Evolutionary conservation across 2,329 filamentous ascomycete species (phyloP).

Genomic region (Penicillium sp.): DNA sequence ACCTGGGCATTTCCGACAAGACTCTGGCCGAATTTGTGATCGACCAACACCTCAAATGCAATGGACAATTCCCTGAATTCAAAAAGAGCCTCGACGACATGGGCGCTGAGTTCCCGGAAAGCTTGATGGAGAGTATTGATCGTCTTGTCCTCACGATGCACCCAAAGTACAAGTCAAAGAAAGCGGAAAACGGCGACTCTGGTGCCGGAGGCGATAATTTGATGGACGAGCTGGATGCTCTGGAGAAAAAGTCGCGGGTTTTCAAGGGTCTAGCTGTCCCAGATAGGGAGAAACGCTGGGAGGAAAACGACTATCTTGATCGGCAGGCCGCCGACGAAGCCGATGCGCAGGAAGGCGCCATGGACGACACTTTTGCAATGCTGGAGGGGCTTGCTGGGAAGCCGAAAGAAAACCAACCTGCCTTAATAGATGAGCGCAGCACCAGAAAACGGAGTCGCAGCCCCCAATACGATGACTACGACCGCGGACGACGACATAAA

Average conservation of each 20-base stretch:
- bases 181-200: constrained; percentile 29
- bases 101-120: constrained; percentile 79
- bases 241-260: constrained; percentile 76
- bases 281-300: constrained; percentile 64
- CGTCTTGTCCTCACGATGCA: constrained; percentile 86
- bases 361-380: constrained; percentile 90
- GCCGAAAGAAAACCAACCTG: constrained; percentile 41
- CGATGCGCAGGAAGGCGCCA: constrained; percentile 58
- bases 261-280: constrained; percentile 88
- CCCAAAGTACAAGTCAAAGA: constrained; percentile 72
- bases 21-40: constrained; percentile 96
- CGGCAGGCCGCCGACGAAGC: constrained; percentile 31
- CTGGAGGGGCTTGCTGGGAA: constrained; percentile 81
- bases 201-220: constrained; percentile 43
- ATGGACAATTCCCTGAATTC: constrained; percentile 66
- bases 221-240: constrained; percentile 42
- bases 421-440: constrained; percentile 33
- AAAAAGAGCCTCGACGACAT: constrained; percentile 70
- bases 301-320: constrained; percentile 48
- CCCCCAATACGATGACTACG: constrained; percentile 50
- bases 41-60: constrained; percentile 75
- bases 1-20: constrained; percentile 88
- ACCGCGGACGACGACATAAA: constrained; percentile 46
- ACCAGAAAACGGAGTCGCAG: constrained; percentile 56
- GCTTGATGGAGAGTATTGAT: constrained; percentile 87